These are phyloP conservation scores for Fusarium lyarnte DNA, from an alignment of 2,329 filamentous ascomycete genomes.

Conservation along the genomic window DNA sequence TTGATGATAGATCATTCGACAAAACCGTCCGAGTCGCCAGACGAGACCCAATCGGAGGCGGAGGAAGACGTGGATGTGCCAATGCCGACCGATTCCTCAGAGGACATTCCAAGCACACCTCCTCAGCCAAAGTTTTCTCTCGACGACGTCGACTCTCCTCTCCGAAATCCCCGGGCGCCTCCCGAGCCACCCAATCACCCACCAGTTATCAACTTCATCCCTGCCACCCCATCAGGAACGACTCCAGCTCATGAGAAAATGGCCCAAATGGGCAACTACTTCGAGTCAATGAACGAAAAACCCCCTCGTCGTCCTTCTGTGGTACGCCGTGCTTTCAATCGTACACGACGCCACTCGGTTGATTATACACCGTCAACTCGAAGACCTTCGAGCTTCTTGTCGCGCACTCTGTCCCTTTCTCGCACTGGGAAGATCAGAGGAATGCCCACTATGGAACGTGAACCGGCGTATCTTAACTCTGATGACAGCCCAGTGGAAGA, in stretches of 20 bases:
- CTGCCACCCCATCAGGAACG: constrained; percentile 68
- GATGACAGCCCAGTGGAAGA: constrained; percentile 61
- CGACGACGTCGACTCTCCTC: constrained; percentile 68
- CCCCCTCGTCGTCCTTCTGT: constrained; percentile 60
- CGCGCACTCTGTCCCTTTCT: constrained; percentile 65
- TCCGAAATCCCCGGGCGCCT: constrained; percentile 69
- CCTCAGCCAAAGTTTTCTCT: constrained; percentile 59
- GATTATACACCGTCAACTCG: constrained; percentile 54
- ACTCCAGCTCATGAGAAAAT: constrained; percentile 65
- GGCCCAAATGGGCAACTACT: constrained; percentile 63
- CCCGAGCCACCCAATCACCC: constrained; percentile 60
- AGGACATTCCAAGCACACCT: constrained; percentile 59
- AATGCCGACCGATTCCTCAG: constrained; percentile 52
- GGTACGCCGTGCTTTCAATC: constrained; percentile 63
- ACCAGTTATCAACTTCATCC: constrained; percentile 66
- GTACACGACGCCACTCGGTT: constrained; percentile 56
- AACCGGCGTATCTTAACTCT: constrained; percentile 52
- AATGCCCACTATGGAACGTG: constrained; percentile 42
- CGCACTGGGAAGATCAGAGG: constrained; percentile 46
- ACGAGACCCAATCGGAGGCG: constrained; percentile 44
- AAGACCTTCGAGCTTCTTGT: constrained; percentile 56
- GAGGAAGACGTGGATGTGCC: constrained; percentile 33
- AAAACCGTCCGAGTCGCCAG: constrained; percentile 59
- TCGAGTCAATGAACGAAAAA: constrained; percentile 58
- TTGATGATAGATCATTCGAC: constrained; percentile 67